phyloP scores from a whole-genome alignment of 352 stramenopile genomes.

The Phytophthora boehmeriae region DNA sequence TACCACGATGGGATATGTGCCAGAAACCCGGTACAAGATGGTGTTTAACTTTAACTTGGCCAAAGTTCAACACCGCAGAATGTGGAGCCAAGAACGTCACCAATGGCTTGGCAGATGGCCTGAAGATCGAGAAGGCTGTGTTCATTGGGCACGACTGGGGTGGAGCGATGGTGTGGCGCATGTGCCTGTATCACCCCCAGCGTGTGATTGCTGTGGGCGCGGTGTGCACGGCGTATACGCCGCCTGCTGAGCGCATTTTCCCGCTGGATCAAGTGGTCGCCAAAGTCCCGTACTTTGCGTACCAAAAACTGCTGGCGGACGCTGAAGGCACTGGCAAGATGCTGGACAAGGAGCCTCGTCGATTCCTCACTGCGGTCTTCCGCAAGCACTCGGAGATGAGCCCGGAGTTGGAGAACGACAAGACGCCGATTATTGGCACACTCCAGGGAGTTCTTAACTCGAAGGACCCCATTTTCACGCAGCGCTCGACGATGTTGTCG shows the following conservation, averaged over 20 bases:
- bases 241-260: constrained; percentile 43
- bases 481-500: constrained; percentile 50
- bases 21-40: no score
- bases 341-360: constrained; percentile 45
- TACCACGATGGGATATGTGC: no score
- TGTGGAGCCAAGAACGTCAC: constrained; percentile 60
- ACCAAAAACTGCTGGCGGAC: constrained; percentile 65
- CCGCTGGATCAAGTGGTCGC: constrained; percentile 51
- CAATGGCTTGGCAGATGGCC: constrained; percentile 56
- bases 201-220: constrained; percentile 59
- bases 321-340: constrained; percentile 43
- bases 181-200: constrained; percentile 69
- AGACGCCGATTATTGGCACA: constrained; percentile 26
- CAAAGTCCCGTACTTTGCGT: constrained; percentile 60
- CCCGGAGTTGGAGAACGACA: constrained; percentile 20
- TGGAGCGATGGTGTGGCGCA: constrained; percentile 66
- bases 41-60: no score
- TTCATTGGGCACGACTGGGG: constrained; percentile 83
- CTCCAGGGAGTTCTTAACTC: constrained; percentile 43
- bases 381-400: constrained; percentile 48
- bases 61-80: constrained; percentile 43
- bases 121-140: constrained; percentile 69
- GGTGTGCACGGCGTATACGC: constrained; percentile 76
- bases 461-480: constrained; percentile 38
- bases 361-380: constrained; percentile 59